Evolutionary conservation across 208 protist genomes (phyloP).

Genomic region (Histomonas meleagridis): DNA sequence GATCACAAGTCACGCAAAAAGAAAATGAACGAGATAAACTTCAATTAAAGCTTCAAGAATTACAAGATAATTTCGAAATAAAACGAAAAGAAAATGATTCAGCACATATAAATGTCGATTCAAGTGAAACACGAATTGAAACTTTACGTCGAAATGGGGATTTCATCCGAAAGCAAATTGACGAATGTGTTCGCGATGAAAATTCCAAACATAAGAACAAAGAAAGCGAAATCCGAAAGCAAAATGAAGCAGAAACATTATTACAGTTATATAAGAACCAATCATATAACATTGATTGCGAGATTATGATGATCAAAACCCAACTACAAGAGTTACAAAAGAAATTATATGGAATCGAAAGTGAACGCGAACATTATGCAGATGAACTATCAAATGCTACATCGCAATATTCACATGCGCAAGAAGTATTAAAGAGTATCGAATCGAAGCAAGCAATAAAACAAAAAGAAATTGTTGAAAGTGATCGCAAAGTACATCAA

Average conservation of each 20-base stretch:
- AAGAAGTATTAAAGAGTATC: not conserved
- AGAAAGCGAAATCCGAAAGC: not conserved
- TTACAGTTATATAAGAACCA: conserved; percentile 1
- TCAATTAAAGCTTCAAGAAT: not conserved
- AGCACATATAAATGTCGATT: not conserved
- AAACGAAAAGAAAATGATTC: not conserved
- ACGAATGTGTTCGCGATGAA: not conserved
- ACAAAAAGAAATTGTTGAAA: not conserved
- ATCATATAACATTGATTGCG: not conserved
- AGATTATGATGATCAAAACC: not conserved
- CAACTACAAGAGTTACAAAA: conserved; percentile 31
- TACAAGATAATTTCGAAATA: not conserved
- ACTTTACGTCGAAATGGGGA: not conserved
- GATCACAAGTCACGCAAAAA: not conserved
- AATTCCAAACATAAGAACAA: not conserved
- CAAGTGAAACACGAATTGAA: not conserved
- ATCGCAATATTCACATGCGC: not conserved
- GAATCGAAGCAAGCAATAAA: not conserved
- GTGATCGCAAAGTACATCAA: not conserved
- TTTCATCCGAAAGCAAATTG: not conserved
- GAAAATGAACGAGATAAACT: not conserved
- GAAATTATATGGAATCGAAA: conserved; percentile 19
- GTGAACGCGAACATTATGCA: not conserved
- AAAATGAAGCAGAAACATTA: not conserved
- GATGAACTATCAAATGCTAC: not conserved